Conservation (phyloP, 176 grass and related monocot species). For the Hordeum marinum region DNA sequence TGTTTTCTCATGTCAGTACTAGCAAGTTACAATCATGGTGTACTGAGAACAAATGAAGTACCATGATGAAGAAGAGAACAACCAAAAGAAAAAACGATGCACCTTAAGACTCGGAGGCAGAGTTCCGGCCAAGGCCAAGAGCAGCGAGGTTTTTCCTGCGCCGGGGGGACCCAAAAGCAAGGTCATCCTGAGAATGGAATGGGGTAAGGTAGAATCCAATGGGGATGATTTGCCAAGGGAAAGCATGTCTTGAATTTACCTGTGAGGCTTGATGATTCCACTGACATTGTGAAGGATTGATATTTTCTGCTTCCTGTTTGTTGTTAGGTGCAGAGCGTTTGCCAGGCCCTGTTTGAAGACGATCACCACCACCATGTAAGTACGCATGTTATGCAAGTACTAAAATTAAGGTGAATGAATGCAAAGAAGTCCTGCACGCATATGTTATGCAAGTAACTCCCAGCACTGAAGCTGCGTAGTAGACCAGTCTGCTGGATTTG, state of each 20-base stretch:
- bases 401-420: background rate
- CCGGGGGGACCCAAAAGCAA: conserved; percentile 77
- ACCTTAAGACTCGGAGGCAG: conserved; percentile 50
- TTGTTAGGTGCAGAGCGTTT: conserved; percentile 24
- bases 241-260: conserved; percentile 15
- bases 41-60: background rate
- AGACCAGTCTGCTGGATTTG: background rate
- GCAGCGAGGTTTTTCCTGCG: conserved; percentile 63
- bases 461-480: background rate
- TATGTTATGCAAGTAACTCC: background rate
- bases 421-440: background rate
- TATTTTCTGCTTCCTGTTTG: conserved; percentile 40
- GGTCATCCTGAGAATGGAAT: conserved; percentile 53
- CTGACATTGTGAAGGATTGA: conserved; percentile 60
- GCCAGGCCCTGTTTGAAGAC: conserved; percentile 26
- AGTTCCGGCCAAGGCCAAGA: conserved; percentile 68
- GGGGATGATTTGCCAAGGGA: background rate
- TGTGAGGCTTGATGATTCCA: conserved; percentile 74
- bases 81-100: background rate
- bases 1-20: background rate
- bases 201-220: background rate
- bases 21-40: background rate
- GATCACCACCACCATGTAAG: background rate
- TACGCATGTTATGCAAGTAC: background rate
- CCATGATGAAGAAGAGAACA: background rate